Base-by-base conservation (phyloP, 352 stramenopile species). In the Globisporangium cylindrosporum region DNA sequence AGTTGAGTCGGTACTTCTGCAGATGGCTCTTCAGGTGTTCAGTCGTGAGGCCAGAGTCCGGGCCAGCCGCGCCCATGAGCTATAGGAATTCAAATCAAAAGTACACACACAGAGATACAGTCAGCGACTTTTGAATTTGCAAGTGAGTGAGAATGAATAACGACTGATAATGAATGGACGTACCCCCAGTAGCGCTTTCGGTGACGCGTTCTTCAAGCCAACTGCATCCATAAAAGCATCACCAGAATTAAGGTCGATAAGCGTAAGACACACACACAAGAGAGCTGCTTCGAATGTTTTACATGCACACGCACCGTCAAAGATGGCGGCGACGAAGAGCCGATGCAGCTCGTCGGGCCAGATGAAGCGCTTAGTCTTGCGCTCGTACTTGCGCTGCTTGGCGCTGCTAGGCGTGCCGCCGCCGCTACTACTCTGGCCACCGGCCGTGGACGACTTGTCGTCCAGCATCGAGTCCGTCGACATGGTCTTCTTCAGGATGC, bases 1-100 rank as follows among this genome's bases (percentile, higher is more conserved):
- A 94, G 62, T 96, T 94, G 62, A 94, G 83, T 20, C 89, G 86
- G 73, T 94, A 96, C 72, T 96, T 96, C 68, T 96, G 89, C 71
- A 96, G 55, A 72, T 96, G 89, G 57, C 85, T 94, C 76, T 96
- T 96, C 32, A 96, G 74, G 48, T 95, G 89, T 63, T 95, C 89
- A 25, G 89, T 96, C 48, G 89, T 96, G 49, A 96, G 80, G 20
- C 82, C 86, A 25, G 75, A 62, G 53, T 80, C 80, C 0, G 73
- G 77, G 49, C 79, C 87, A 48, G 86, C 78, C 1, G 70, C 72
- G 9, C 85, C 76, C 87, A 96, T 94, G 41, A 95, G 70, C 83
- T 91, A 67, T 9, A 22, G 43, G 43, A 49, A 29, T 29, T 49
- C 12, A 64, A 15, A 24, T 49, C 12, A 62, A 18, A 24, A 67